Evolutionary conservation across 257 asterid species (phyloP).

Genomic region (Fraxinus pennsylvanica): DNA sequence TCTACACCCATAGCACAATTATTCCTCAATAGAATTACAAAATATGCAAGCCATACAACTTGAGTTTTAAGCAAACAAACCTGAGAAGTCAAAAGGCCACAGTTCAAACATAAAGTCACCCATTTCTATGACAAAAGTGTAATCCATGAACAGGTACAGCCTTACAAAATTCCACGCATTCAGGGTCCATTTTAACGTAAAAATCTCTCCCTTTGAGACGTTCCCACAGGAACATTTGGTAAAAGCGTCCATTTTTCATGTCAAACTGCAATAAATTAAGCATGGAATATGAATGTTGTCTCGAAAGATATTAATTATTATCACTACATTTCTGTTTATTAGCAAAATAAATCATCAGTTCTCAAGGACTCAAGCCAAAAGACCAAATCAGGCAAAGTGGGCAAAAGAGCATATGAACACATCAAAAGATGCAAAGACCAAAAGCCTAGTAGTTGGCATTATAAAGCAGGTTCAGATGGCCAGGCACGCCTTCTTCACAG

Average conservation of each 20-base stretch:
- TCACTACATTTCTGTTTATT: neutral
- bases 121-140: neutral
- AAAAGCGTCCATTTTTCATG: neutral
- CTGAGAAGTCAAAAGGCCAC: neutral
- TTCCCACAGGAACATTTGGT: neutral
- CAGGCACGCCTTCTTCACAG: neutral
- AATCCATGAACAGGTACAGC: neutral
- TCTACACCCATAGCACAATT: neutral
- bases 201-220: neutral
- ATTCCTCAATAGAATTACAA: neutral
- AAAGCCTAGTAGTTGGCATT: neutral
- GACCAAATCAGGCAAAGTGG: neutral
- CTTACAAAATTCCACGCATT: neutral
- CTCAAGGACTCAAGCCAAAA: neutral
- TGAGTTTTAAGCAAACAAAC: neutral
- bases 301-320: neutral
- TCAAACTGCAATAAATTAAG: neutral
- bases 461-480: neutral
- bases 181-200: neutral
- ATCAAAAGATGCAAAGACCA: neutral
- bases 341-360: neutral
- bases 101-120: neutral
- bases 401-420: neutral
- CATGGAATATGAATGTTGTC: neutral
- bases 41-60: neutral